A percentile compares a stretch with the other conserved stretches of the same genome.
These are phyloP conservation scores for Annulohypoxylon nitens DNA, from an alignment of 495 filamentous ascomycete species.

Conservation along the genomic window DNA sequence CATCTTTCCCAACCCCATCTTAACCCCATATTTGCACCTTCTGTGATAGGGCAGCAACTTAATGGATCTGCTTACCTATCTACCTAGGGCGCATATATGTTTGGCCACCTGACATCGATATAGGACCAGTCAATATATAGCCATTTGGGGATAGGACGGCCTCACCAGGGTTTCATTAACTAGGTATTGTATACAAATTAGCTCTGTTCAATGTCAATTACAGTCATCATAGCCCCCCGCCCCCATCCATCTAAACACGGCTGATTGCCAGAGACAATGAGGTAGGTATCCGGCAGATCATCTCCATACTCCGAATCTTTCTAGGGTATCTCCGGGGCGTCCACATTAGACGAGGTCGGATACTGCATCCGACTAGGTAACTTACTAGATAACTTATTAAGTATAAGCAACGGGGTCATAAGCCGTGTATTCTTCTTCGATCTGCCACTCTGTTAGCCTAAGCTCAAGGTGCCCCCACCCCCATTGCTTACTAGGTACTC, in stretches of 20 bases:
- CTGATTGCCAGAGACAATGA: neutral
- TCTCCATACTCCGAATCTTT: neutral
- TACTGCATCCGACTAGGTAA: neutral
- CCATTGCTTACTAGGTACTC: no score
- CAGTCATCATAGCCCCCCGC: neutral
- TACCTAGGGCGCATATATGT: conserved; percentile 7
- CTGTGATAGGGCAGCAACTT: conserved; percentile 9
- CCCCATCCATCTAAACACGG: conserved; percentile 14
- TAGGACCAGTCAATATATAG: neutral
- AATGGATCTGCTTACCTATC: neutral
- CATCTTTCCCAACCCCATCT: neutral
- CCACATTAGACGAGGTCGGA: neutral
- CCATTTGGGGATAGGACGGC: conserved; percentile 13
- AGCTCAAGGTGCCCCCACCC: no score
- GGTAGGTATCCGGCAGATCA: conserved; percentile 20
- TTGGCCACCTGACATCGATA: conserved; percentile 16
- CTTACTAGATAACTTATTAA: neutral
- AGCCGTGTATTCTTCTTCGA: no score
- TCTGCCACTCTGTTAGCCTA: no score
- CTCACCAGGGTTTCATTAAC: conserved; percentile 2
- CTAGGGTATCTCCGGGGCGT: neutral
- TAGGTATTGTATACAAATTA: neutral
- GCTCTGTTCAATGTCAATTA: neutral
- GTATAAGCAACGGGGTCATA: neutral
- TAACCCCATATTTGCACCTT: neutral